phyloP scores from a whole-genome alignment of 495 filamentous ascomycete genomes.

The Penicillium diatomitis region DNA sequence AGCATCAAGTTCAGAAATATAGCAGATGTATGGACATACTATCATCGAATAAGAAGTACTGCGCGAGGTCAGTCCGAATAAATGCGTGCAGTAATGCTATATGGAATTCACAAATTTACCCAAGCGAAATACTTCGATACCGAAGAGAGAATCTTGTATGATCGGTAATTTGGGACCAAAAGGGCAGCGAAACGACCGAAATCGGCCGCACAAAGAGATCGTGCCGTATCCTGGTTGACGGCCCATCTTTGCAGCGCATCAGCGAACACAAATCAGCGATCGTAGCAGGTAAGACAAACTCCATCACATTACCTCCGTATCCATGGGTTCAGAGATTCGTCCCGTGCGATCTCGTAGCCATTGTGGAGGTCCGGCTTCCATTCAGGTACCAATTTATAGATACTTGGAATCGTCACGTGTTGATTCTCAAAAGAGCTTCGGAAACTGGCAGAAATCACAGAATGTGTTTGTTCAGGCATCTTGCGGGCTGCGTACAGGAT shows the following conservation, averaged over 20 bases:
- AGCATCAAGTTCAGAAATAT: not conserved
- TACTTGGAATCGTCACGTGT: not conserved
- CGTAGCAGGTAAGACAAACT: too few species aligned
- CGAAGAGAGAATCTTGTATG: not conserved
- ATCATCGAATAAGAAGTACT: not conserved
- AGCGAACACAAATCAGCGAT: not conserved
- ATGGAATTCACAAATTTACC: not conserved
- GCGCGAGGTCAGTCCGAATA: not conserved
- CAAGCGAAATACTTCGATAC: not conserved
- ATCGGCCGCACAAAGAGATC: not conserved
- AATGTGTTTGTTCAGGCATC: too few species aligned
- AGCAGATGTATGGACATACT: not conserved
- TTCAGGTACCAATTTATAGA: not conserved
- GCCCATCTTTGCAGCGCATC: not conserved
- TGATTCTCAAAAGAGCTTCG: not conserved
- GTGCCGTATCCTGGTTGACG: not conserved
- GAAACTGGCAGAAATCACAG: not conserved
- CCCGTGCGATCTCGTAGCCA: not conserved
- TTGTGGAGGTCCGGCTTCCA: not conserved
- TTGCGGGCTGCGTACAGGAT: too few species aligned
- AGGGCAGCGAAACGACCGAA: not conserved
- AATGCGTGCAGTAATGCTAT: too few species aligned
- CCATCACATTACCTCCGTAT: not conserved
- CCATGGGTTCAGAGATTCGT: not conserved
- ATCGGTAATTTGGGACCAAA: not conserved